Evolutionary conservation across 139 green algal species (phyloP).

Genomic region (Ettlia oleoabundans): DNA sequence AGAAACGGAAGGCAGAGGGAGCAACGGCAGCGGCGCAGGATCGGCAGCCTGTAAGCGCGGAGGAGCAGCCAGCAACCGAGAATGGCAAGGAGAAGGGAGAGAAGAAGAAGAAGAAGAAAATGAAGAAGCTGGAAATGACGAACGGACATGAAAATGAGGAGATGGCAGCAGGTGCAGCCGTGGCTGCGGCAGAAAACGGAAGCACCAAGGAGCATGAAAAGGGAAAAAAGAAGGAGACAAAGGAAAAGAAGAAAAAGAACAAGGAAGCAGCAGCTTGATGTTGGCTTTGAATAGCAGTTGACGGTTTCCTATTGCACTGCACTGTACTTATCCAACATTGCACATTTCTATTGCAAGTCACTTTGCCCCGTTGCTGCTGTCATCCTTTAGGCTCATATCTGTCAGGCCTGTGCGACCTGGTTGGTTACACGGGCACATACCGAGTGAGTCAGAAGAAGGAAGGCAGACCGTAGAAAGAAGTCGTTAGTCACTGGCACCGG

Average conservation of each 20-base stretch:
- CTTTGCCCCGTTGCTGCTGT: too few species aligned
- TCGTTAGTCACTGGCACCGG: background rate
- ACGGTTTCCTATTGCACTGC: too few species aligned
- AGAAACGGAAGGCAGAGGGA: background rate
- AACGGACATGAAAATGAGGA: background rate
- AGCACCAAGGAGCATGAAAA: background rate
- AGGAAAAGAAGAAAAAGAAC: background rate
- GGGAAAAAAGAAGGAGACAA: background rate
- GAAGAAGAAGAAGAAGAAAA: conserved; percentile 10
- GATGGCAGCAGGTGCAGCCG: background rate
- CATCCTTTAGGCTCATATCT: too few species aligned
- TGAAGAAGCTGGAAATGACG: background rate
- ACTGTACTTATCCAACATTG: too few species aligned
- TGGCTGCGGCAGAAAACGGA: background rate
- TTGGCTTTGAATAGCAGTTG: too few species aligned
- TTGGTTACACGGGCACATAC: too few species aligned
- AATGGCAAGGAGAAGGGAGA: conserved; percentile 2
- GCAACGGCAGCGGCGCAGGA: background rate
- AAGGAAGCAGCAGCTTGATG: background rate
- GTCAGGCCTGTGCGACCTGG: too few species aligned
- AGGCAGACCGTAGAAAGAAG: background rate
- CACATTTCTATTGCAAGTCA: too few species aligned
- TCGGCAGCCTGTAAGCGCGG: too few species aligned
- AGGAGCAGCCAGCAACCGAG: background rate
- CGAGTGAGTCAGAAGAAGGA: too few species aligned